Conservation (phyloP, 1,284 basidiomycete species). For the Sanghuangporus sanghuang region DNA sequence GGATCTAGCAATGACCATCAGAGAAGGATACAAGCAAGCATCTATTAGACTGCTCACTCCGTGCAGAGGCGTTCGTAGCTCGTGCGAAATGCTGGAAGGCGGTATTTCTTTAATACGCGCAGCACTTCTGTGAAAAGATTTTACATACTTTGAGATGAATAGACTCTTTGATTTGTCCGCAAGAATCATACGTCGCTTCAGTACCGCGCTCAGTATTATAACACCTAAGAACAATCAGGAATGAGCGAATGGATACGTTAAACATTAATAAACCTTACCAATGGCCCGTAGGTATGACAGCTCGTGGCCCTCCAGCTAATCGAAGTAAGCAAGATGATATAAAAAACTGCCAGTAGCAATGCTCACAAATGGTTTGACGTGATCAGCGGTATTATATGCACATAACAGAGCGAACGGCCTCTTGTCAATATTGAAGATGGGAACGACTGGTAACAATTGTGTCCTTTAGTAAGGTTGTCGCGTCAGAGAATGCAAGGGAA, state of each 20-base stretch:
- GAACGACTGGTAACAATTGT: constrained; percentile 53
- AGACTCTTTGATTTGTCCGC: constrained; percentile 91
- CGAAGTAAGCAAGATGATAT: not conserved
- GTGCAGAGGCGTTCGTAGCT: constrained; percentile 85
- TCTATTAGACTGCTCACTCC: constrained; percentile 44
- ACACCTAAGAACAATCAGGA: constrained; percentile 50
- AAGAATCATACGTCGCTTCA: constrained; percentile 89
- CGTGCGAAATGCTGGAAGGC: constrained; percentile 80
- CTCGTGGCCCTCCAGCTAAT: constrained; percentile 85
- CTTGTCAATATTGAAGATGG: constrained; percentile 92
- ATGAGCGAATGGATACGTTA: constrained; percentile 16
- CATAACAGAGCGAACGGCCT: constrained; percentile 90
- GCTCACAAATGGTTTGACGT: constrained; percentile 74
- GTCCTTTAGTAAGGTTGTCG: not conserved
- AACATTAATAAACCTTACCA: constrained; percentile 34
- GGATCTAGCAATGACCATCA: constrained; percentile 45
- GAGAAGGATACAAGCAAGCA: not conserved
- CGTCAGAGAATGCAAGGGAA: constrained; percentile 8
- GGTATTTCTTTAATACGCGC: constrained; percentile 21
- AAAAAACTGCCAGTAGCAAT: constrained; percentile 3
- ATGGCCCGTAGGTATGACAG: constrained; percentile 88
- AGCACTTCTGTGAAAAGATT: not conserved
- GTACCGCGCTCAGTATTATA: constrained; percentile 89
- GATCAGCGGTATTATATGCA: constrained; percentile 81
- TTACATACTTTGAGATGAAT: constrained; percentile 81